Percentiles rank a stretch among this genome's conserved stretches.
phyloP scores from a whole-genome alignment of 139 green algal genomes.

The Chlorella sp. region DNA sequence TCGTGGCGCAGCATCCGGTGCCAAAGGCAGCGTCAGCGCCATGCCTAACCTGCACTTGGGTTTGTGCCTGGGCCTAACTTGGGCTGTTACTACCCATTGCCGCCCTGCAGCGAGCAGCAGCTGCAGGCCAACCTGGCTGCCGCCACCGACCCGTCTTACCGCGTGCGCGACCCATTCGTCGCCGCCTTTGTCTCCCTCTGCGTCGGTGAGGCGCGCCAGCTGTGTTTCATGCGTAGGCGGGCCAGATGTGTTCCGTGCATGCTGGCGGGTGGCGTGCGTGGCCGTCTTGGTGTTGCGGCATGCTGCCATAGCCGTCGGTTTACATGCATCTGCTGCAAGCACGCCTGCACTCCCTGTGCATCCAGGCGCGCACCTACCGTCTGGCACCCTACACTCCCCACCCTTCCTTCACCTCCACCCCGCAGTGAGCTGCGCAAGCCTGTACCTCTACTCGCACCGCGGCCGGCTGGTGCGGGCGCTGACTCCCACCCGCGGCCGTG shows the following conservation, averaged over 20 bases:
- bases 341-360: not conserved
- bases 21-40: too few relatives aligned
- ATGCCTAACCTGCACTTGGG: too few relatives aligned
- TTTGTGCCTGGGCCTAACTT: too few relatives aligned
- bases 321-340: too few relatives aligned
- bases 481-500: not conserved
- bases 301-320: not conserved
- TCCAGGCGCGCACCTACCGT: too few relatives aligned
- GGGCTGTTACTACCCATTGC: too few relatives aligned
- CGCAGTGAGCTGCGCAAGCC: conserved; percentile 24
- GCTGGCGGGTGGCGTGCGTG: not conserved
- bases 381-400: not conserved
- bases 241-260: not conserved
- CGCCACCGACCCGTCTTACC: conserved; percentile 14
- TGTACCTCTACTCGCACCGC: conserved; percentile 22
- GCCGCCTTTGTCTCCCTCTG: conserved; percentile 30
- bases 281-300: not conserved
- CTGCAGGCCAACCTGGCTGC: conserved; percentile 28
- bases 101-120: conserved; percentile 20
- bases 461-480: conserved; percentile 7
- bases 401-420: too few relatives aligned
- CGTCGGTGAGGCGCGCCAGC: not conserved
- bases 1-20: too few relatives aligned
- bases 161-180: conserved; percentile 19
- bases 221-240: not conserved